A percentile compares a stretch with the other conserved stretches of the same genome.
Conservation (phyloP, 2,329 filamentous ascomycete genomes). For the Fusarium sp. region DNA sequence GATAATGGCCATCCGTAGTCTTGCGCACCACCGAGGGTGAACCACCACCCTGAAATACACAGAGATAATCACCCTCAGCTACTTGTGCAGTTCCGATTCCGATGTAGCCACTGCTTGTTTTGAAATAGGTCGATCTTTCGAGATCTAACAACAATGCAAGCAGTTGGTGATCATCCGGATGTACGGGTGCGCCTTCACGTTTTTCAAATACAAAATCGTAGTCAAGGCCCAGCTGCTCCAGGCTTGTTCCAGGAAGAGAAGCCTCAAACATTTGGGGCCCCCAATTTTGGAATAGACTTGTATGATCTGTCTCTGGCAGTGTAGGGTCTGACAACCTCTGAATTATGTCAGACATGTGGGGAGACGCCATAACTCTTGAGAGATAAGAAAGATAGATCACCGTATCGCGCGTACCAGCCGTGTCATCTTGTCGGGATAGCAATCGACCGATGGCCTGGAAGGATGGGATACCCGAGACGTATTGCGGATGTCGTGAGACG, state of each 20-base stretch:
- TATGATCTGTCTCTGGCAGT: background rate
- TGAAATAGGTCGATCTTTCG: background rate
- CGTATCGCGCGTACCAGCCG: background rate
- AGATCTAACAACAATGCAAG: no score
- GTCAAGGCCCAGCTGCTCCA: background rate
- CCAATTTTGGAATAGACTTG: background rate
- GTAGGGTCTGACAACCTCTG: no score
- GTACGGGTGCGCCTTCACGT: no score
- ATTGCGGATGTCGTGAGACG: background rate
- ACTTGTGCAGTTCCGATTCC: background rate
- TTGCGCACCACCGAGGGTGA: background rate
- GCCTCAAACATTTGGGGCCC: background rate
- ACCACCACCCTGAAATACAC: background rate
- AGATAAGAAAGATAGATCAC: background rate
- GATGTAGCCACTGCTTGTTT: background rate
- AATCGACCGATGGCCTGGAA: background rate
- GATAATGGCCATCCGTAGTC: background rate
- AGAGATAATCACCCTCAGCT: background rate
- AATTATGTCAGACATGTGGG: no score
- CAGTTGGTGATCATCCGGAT: no score
- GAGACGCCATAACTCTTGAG: background rate
- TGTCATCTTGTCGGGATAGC: background rate
- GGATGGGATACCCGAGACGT: background rate
- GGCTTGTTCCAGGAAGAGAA: background rate
- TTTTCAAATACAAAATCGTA: no score